Evolutionary conservation across 352 stramenopile species (phyloP).

Genomic region (Phytopythium aichiense): DNA sequence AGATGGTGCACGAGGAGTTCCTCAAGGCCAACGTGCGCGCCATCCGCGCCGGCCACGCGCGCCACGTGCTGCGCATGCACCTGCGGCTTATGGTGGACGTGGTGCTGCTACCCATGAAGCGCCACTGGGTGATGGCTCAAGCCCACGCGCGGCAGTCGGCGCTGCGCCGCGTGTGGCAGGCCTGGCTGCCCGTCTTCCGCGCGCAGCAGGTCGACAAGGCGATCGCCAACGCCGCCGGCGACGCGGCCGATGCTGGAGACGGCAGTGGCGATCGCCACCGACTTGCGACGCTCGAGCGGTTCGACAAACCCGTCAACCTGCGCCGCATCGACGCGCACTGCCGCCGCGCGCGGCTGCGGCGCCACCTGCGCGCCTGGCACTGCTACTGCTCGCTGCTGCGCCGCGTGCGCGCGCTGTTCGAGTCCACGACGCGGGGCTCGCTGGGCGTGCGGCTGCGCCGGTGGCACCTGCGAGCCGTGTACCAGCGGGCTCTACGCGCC

Average conservation of each 20-base stretch:
- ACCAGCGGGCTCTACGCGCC: slow-evolving; percentile 48
- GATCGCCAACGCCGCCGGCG: background rate
- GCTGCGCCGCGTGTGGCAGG: slow-evolving; percentile 23
- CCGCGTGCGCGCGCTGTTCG: slow-evolving; percentile 58
- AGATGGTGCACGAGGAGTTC: slow-evolving; percentile 81
- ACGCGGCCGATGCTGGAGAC: background rate
- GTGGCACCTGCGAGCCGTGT: slow-evolving; percentile 50
- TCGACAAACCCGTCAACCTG: slow-evolving; percentile 69
- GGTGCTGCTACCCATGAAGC: slow-evolving; percentile 43
- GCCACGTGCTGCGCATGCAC: slow-evolving; percentile 40
- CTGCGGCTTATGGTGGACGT: slow-evolving; percentile 41
- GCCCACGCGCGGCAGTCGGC: slow-evolving; percentile 29
- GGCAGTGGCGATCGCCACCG: background rate
- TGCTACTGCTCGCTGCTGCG: slow-evolving; percentile 45
- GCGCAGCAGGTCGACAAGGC: slow-evolving; percentile 57
- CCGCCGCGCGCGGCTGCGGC: slow-evolving; percentile 31
- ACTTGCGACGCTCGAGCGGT: slow-evolving; percentile 56
- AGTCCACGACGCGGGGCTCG: slow-evolving; percentile 47
- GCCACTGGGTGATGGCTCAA: slow-evolving; percentile 26
- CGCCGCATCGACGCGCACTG: slow-evolving; percentile 69
- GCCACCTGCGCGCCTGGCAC: slow-evolving; percentile 56
- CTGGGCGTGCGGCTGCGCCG: slow-evolving; percentile 30
- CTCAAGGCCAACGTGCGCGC: slow-evolving; percentile 71
- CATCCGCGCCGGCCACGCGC: slow-evolving; percentile 29
- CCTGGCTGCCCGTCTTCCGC: slow-evolving; percentile 49